A percentile compares a stretch with the other conserved stretches of the same genome.
Evolutionary conservation across 257 asterid genomes (phyloP).

Genomic region (Solanum habrochaites): DNA sequence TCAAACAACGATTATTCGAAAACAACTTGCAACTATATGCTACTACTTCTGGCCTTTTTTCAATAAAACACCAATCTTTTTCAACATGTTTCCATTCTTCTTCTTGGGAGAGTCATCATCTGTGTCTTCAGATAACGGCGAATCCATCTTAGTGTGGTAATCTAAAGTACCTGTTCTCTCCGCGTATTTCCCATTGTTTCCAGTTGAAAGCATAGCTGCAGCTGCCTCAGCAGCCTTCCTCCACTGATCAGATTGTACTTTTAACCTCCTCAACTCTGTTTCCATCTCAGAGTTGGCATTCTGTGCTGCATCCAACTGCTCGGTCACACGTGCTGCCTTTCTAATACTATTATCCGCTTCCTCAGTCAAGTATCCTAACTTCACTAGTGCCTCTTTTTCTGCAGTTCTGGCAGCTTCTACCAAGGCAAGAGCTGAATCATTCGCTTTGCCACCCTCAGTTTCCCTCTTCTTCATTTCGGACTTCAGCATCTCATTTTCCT

Average conservation of each 20-base stretch:
- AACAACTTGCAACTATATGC: neutral
- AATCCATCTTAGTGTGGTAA: constrained; percentile 39
- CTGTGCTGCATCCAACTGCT: constrained; percentile 83
- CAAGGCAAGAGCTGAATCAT: constrained; percentile 29
- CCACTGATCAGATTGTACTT: constrained; percentile 93
- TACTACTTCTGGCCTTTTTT: constrained; percentile 70
- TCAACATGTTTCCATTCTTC: constrained; percentile 75
- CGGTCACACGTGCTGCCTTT: constrained; percentile 38
- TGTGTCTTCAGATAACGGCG: constrained; percentile 46
- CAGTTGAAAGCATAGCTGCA: constrained; percentile 65
- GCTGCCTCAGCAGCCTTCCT: constrained; percentile 98
- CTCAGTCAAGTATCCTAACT: constrained; percentile 50
- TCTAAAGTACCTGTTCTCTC: constrained; percentile 52
- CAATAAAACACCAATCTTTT: constrained; percentile 73
- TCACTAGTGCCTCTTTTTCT: constrained; percentile 55
- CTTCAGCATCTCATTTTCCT: constrained; percentile 56
- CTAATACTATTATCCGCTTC: constrained; percentile 57
- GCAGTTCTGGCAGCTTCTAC: constrained; percentile 42
- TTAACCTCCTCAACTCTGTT: constrained; percentile 62
- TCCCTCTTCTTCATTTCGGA: constrained; percentile 42
- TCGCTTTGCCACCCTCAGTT: constrained; percentile 18
- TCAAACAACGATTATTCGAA: neutral
- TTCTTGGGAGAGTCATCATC: constrained; percentile 74
- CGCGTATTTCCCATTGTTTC: constrained; percentile 38
- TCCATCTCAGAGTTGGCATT: constrained; percentile 61